A percentile compares a stretch with the other conserved stretches of the same genome.
Conservation (phyloP, 2,329 filamentous ascomycete species). For the Raffaelea arxii region DNA sequence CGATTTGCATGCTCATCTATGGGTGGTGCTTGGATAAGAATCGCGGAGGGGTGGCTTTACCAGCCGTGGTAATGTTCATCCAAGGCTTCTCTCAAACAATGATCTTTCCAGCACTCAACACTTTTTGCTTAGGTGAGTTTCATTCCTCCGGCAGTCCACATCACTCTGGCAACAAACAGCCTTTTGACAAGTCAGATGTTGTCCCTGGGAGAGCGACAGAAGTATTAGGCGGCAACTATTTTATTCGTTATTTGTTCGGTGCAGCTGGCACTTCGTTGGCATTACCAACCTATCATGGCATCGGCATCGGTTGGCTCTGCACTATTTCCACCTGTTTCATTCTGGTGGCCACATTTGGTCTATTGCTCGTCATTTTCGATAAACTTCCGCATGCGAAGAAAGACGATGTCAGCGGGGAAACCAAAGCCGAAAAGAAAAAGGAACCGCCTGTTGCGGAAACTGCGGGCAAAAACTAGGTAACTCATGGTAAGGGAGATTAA, state of each 20-base stretch:
- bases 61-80: slow-evolving; percentile 5
- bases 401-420: no score
- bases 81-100: slow-evolving; percentile 7
- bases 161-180: slow-evolving; percentile 36
- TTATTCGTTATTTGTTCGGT: slow-evolving; percentile 64
- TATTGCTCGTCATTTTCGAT: slow-evolving; percentile 6
- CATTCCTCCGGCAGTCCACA: not conserved
- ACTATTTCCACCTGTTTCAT: slow-evolving; percentile 1
- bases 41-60: slow-evolving; percentile 3
- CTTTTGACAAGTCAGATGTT: slow-evolving; percentile 64
- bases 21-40: slow-evolving; percentile 6
- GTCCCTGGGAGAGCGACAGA: slow-evolving; percentile 62
- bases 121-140: slow-evolving; percentile 3
- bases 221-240: slow-evolving; percentile 70
- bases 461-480: no score
- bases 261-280: slow-evolving; percentile 61
- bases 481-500: no score
- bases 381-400: slow-evolving; percentile 2
- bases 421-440: no score
- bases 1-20: slow-evolving; percentile 7
- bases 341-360: slow-evolving; percentile 1
- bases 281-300: slow-evolving; percentile 58
- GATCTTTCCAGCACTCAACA: slow-evolving; percentile 8
- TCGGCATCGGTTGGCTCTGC: slow-evolving; percentile 69
- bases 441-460: no score